These are phyloP conservation scores for Albatrellus ellisii DNA, from an alignment of 768 basidiomycete genomes.

Conservation along the genomic window DNA sequence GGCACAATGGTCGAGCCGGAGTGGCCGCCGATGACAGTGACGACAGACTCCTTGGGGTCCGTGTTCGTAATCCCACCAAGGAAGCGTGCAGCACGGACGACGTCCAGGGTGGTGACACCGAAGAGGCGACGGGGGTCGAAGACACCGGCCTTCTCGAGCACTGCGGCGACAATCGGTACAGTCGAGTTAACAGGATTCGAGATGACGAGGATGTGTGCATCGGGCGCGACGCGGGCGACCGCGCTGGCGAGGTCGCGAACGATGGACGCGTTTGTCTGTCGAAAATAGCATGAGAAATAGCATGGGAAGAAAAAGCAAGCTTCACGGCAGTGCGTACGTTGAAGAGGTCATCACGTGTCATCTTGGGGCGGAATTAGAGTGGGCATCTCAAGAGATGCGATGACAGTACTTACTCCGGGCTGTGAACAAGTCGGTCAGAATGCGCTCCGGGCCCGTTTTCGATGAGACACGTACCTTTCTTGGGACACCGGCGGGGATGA, in stretches of 20 bases:
- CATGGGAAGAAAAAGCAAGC: background rate
- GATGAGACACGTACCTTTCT: slow-evolving; percentile 69
- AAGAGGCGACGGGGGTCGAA: slow-evolving; percentile 85
- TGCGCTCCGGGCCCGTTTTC: background rate
- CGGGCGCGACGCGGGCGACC: slow-evolving; percentile 73
- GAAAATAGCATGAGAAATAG: background rate
- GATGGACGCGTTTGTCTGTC: slow-evolving; percentile 91
- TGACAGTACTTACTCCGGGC: slow-evolving; percentile 62
- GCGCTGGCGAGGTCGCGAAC: slow-evolving; percentile 91
- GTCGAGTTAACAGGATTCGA: slow-evolving; percentile 99
- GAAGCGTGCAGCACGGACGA: slow-evolving; percentile 93
- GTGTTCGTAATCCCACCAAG: slow-evolving; percentile 55
- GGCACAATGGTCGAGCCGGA: slow-evolving; percentile 96
- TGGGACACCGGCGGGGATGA: slow-evolving; percentile 98
- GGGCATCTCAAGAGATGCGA: slow-evolving; percentile 3
- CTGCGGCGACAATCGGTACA: slow-evolving; percentile 91
- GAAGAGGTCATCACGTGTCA: slow-evolving; percentile 96
- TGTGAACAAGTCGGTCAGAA: slow-evolving; percentile 21
- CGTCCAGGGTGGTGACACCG: slow-evolving; percentile 97
- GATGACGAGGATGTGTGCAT: slow-evolving; percentile 92
- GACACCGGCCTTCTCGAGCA: slow-evolving; percentile 83
- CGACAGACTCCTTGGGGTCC: slow-evolving; percentile 49
- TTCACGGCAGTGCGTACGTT: slow-evolving; percentile 53
- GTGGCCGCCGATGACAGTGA: slow-evolving; percentile 93
- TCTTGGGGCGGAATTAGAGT: slow-evolving; percentile 34